Conservation (phyloP, 2,329 filamentous ascomycete genomes). For the Trichophyton benhamiae region DNA sequence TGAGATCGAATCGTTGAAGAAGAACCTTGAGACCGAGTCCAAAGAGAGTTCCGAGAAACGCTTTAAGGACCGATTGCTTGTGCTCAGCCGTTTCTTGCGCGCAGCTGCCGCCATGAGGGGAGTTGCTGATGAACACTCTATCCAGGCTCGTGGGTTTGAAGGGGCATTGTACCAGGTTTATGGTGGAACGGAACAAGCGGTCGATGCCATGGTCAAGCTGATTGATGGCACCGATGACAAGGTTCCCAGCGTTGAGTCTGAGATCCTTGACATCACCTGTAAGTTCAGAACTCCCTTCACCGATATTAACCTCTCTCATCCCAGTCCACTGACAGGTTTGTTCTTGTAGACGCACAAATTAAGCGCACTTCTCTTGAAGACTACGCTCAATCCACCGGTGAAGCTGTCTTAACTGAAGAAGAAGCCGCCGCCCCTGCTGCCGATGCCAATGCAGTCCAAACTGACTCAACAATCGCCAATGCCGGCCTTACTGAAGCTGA, state of each 20-base stretch:
- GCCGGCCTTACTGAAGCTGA: slow-evolving; percentile 50
- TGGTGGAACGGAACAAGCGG: slow-evolving; percentile 48
- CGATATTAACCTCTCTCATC: not conserved
- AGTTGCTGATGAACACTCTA: slow-evolving; percentile 44
- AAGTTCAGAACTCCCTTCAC: slow-evolving; percentile 12
- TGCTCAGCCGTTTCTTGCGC: slow-evolving; percentile 50
- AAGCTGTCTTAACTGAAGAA: slow-evolving; percentile 39
- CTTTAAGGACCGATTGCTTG: slow-evolving; percentile 44
- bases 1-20: slow-evolving; percentile 43
- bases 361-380: slow-evolving; percentile 38
- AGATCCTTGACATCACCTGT: slow-evolving; percentile 46
- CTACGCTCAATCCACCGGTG: slow-evolving; percentile 24
- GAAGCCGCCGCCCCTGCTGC: slow-evolving; percentile 27
- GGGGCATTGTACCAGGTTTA: slow-evolving; percentile 52
- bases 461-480: slow-evolving; percentile 50
- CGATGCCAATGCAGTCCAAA: slow-evolving; percentile 24
- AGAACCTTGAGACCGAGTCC: slow-evolving; percentile 39
- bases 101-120: slow-evolving; percentile 50
- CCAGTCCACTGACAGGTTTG: not conserved
- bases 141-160: slow-evolving; percentile 51
- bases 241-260: slow-evolving; percentile 45
- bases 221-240: slow-evolving; percentile 48
- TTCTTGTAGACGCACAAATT: slow-evolving; percentile 38
- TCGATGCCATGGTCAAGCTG: slow-evolving; percentile 47
- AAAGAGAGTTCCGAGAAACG: slow-evolving; percentile 36